Evolutionary conservation across 2,329 filamentous ascomycete genomes (phyloP), one percentile per base, ranked within the genome.

Genomic region (Xylariaceae sp.): DNA sequence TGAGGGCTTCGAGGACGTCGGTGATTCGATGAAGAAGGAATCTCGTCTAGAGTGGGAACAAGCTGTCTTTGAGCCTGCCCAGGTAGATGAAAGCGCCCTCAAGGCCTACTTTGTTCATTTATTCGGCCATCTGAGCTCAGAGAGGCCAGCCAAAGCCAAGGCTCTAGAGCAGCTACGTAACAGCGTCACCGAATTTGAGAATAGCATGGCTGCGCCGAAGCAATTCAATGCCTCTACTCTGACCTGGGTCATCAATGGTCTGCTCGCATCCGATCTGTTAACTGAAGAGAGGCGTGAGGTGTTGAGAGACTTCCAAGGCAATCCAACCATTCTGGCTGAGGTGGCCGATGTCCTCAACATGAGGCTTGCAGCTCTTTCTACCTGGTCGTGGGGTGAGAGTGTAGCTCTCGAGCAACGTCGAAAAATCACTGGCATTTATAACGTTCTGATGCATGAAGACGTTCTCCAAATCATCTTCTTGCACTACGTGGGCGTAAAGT

Each of bases 311-410:
- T 77, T 81, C 46, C 62, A 71, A 18, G 64, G 66, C 7, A 78
- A 76, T 44, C 51, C 62, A 0, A 66, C 73, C 21, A 75, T 81
- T 7, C 58, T 81, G 9, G 66, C 65, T 1, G 80, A 82, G 63
- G 73, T 82, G 11, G 74, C 76, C 0, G 79, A 82, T 50, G 78
- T 81, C 2, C 70, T 82, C 43, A 81, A 81, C 56, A 80, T 81
- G 73, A 72, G 78, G 11, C 69, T 81, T 5, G 65, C 73, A 2
- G 70, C 72, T 0, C 62, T 82, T 1, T 66, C 72, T 3, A 68
- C 67, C 3, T 82, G 79, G 79, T 68, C 72, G 0, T 82, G 80
- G 80, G 73, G 73, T 1, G 60, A 68, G 0, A 69, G 71, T 3
- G 71, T 81, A 0, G 64, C 65, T 0, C 63, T 80, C 0, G 68